Evolutionary conservation across 352 stramenopile genomes (phyloP), one percentile per base, ranked within the genome.

Genomic region (Bremia lactucae): DNA sequence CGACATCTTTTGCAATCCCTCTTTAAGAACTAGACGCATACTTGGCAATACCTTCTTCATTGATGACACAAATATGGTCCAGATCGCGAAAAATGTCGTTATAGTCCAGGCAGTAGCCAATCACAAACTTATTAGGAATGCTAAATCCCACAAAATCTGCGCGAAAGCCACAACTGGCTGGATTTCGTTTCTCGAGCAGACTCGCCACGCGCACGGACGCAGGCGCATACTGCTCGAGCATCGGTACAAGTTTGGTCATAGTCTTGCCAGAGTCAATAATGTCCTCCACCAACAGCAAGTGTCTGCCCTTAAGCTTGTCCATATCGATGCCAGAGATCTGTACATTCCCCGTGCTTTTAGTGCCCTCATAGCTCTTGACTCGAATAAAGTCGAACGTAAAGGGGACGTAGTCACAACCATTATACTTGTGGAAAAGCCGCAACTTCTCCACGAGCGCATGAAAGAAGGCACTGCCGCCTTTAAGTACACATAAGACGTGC

Each of bases 201-300:
- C 83, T 94, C 46, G 77, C 82, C 20, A 97, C 87, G 43, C 85
- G 68, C 26, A 98, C 54, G 9, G 83, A 96, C 26, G 72, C 74
- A 7, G 83, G 80, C 22, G 72, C 76, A 54, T 82, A 72, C 49
- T 79, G 57, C 46, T 83, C 46, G 19, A 98, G 66, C 36, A 87
- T 59, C 25, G 89, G 88, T 24, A 97, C 64, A 37, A 97, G 71
- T 54, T 95, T 79, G 36, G 68, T 53, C 73, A 98, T 94, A 25
- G 93, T 98, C 25, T 77, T 86, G 62, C 94, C 94, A 39, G 95
- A 97, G 71, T 98, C 95, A 46, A 98, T 92, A 60, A 98, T 98
- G 65, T 98, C 95, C 64, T 98, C 95, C 5, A 98, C 84, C 6
- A 98, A 62, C 31, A 98, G 61, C 37, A 98, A 68, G 54, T 97